Evolutionary conservation across 352 stramenopile species (phyloP), one percentile per base, ranked within the genome.

Genomic region (Hyaloperonospora arabidopsidis): DNA sequence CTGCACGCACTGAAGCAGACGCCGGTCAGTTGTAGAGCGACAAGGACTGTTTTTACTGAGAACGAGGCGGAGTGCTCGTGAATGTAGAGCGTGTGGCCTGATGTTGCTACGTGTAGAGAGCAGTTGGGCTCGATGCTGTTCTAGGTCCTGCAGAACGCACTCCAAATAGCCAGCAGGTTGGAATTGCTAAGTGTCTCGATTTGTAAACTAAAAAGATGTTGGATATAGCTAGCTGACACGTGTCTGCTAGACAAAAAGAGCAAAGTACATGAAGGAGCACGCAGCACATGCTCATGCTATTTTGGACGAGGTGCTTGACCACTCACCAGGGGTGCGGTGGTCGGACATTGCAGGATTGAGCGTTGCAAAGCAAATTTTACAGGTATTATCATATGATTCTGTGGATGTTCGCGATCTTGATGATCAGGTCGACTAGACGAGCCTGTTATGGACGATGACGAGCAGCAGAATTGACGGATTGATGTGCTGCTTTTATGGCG

Each of bases 301-400:
- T 41, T 46, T 95, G 17, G 80, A 93, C 41, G 84, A 95, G 49
- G 81, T 95, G 40, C 54, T 92, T 23, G 79, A 95, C 25, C 71
- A 77, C 22, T 92, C 82, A 0, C 85, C 84, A 1, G 76, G 80
- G 18, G 80, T 95, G 2, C 65, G 68, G 32, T 96, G 86, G 86
- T 65, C 68, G 11, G 85, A 96, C 48, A 89, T 96, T 63, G 80
- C 80, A 0, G 86, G 86, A 1, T 55, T 96, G 21, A 64, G 79
- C 8, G 63, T 93, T 22, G 86, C 86, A 17, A 96, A 96, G 66
- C 80, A 93, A 54, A 91, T 93, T 40, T 67, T 95, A 35, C 81
- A 93, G 77, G 81, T 91, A 46, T 32, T 54, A 32, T n/a, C n/a
- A n/a, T 3, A 13, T 13, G n/a, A 2, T 19, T 32, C 25, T 8